Evolutionary conservation across 169 alveolate species (phyloP).

Genomic region (Plasmodium blacklocki): DNA sequence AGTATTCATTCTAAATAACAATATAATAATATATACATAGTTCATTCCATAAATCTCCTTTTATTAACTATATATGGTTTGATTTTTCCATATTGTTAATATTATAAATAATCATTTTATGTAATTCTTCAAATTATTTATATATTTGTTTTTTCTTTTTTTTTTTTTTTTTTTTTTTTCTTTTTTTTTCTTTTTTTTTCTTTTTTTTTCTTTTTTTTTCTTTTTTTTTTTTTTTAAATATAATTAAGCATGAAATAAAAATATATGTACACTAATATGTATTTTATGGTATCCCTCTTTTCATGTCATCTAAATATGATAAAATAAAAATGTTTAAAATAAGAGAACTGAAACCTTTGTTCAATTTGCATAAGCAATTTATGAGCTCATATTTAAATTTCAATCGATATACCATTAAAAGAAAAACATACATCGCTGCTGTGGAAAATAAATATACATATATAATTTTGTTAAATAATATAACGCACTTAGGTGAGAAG

Average conservation of each 20-base stretch:
- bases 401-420: slow-evolving; percentile 55
- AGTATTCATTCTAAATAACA: no score
- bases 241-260: background rate
- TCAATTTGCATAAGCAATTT: slow-evolving; percentile 10
- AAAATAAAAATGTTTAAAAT: slow-evolving; percentile 17
- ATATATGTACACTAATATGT: background rate
- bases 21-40: no score
- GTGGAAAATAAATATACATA: slow-evolving; percentile 64
- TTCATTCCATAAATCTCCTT: no score
- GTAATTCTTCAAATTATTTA: background rate
- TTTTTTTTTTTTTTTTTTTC: slow-evolving; percentile 16
- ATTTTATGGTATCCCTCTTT: background rate
- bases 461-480: slow-evolving; percentile 38
- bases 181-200: background rate
- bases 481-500: slow-evolving; percentile 54
- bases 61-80: no score
- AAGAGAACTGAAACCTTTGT: slow-evolving; percentile 4
- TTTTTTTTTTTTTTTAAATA: slow-evolving; percentile 12
- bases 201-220: slow-evolving; percentile 7
- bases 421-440: slow-evolving; percentile 69
- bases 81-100: no score
- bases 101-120: background rate
- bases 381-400: slow-evolving; percentile 70
- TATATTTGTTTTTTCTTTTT: background rate
- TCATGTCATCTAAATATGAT: background rate